These are phyloP conservation scores for Yamadazyma takamatsuzukensis DNA, from an alignment of 805 yeast species.

Conservation along the genomic window DNA sequence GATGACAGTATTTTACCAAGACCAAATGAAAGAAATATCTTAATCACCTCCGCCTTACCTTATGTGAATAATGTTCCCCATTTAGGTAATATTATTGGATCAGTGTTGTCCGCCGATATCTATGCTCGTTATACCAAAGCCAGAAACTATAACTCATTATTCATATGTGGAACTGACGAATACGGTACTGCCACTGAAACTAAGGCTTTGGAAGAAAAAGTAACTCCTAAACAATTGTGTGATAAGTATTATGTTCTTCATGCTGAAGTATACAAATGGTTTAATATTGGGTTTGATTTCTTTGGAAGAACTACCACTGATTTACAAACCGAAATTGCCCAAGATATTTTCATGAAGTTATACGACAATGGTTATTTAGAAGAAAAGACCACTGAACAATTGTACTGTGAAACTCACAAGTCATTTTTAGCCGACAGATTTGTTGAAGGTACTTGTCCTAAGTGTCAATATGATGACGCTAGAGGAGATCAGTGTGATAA, in stretches of 20 bases:
- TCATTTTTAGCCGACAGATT: conserved; percentile 94
- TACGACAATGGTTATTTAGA: conserved; percentile 76
- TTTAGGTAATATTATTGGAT: conserved; percentile 94
- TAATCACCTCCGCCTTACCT: conserved; percentile 95
- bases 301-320: conserved; percentile 96
- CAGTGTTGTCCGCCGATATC: conserved; percentile 92
- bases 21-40: conserved; percentile 68
- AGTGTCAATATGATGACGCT: conserved; percentile 93
- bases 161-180: conserved; percentile 96
- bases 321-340: conserved; percentile 91
- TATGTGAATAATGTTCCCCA: conserved; percentile 98
- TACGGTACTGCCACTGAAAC: conserved; percentile 99
- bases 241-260: conserved; percentile 87
- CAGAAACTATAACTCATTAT: conserved; percentile 83
- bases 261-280: conserved; percentile 92
- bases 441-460: conserved; percentile 97
- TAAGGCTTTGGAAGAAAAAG: conserved; percentile 90
- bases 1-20: conserved; percentile 50
- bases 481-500: conserved; percentile 99
- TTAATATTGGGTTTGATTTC: conserved; percentile 88
- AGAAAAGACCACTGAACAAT: conserved; percentile 83
- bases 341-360: conserved; percentile 80
- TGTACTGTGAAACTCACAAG: conserved; percentile 86
- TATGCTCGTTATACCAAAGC: conserved; percentile 86
- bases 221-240: conserved; percentile 85